Evolutionary conservation across 805 yeast species (phyloP).

Genomic region (Cephaloascus fragrans): DNA sequence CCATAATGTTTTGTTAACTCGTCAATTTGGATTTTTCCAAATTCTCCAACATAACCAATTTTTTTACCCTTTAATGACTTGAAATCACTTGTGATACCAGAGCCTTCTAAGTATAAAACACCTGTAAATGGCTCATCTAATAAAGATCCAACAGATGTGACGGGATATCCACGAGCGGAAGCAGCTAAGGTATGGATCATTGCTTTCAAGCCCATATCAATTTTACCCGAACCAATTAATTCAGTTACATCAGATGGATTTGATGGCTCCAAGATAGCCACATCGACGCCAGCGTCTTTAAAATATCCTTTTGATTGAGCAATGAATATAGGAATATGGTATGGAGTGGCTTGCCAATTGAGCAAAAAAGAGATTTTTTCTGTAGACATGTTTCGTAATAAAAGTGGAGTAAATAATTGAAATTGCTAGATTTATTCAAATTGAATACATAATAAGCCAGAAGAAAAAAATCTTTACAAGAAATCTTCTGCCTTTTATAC

Average conservation of each 20-base stretch:
- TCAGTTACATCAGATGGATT: constrained; percentile 52
- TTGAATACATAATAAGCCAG: too few relatives aligned
- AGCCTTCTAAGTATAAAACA: constrained; percentile 37
- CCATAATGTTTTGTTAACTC: constrained; percentile 47
- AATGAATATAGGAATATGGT: constrained; percentile 42
- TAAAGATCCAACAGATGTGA: constrained; percentile 44
- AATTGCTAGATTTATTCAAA: too few relatives aligned
- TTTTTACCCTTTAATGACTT: constrained; percentile 40
- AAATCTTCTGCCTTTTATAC: too few relatives aligned
- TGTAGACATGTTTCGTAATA: constrained; percentile 31
- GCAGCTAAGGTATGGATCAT: constrained; percentile 55
- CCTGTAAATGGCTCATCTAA: constrained; percentile 53
- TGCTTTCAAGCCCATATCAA: constrained; percentile 51
- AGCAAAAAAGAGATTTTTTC: constrained; percentile 40
- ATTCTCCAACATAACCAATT: constrained; percentile 51
- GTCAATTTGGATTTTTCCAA: constrained; percentile 49
- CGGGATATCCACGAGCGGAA: constrained; percentile 48
- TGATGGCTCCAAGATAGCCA: constrained; percentile 45
- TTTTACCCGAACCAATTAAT: constrained; percentile 44
- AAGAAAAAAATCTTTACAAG: too few relatives aligned
- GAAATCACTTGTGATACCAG: constrained; percentile 43
- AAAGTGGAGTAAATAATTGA: too few relatives aligned
- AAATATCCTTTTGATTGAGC: constrained; percentile 43
- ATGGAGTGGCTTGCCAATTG: constrained; percentile 48
- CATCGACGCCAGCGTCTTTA: constrained; percentile 37